These are phyloP conservation scores for Paecilomyces sp. DNA, from an alignment of 2,329 filamentous ascomycete genomes.

Conservation along the genomic window DNA sequence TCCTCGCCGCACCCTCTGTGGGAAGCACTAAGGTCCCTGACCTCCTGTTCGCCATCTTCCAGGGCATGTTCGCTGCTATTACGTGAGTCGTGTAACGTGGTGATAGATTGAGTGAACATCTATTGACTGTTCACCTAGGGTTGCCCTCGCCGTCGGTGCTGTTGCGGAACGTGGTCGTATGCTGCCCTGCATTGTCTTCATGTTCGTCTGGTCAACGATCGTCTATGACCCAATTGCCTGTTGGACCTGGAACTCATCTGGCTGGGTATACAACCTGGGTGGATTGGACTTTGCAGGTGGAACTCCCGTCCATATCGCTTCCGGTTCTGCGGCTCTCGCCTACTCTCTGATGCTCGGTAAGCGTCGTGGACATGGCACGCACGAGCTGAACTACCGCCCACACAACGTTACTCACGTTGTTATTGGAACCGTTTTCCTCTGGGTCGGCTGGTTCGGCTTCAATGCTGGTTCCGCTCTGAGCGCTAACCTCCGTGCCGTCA, in stretches of 20 bases:
- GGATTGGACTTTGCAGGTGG: slow-evolving; percentile 85
- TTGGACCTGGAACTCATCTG: slow-evolving; percentile 85
- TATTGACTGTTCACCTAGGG: slow-evolving; percentile 38
- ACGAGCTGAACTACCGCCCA: slow-evolving; percentile 83
- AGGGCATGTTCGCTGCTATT: slow-evolving; percentile 57
- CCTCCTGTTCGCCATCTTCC: slow-evolving; percentile 74
- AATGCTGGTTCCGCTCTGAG: slow-evolving; percentile 77
- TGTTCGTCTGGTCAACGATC: slow-evolving; percentile 85
- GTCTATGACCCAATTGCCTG: slow-evolving; percentile 91
- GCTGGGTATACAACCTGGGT: slow-evolving; percentile 74
- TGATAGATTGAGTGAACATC: neutral
- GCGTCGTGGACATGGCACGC: slow-evolving; percentile 73
- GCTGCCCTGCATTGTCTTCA: slow-evolving; percentile 82
- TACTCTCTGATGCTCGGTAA: slow-evolving; percentile 91
- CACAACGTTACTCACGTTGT: slow-evolving; percentile 93
- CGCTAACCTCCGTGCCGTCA: slow-evolving; percentile 76
- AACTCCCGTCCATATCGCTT: slow-evolving; percentile 83
- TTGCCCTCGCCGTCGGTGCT: slow-evolving; percentile 76
- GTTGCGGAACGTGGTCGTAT: slow-evolving; percentile 82
- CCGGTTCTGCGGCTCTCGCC: slow-evolving; percentile 73
- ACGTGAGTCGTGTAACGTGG: slow-evolving; percentile 53
- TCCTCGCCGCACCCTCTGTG: slow-evolving; percentile 68
- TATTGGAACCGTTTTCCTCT: slow-evolving; percentile 86
- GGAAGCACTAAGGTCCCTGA: slow-evolving; percentile 69
- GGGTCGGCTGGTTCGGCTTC: slow-evolving; percentile 95